Conservation (phyloP, 306 rosid species). For the Prunus salicina region DNA sequence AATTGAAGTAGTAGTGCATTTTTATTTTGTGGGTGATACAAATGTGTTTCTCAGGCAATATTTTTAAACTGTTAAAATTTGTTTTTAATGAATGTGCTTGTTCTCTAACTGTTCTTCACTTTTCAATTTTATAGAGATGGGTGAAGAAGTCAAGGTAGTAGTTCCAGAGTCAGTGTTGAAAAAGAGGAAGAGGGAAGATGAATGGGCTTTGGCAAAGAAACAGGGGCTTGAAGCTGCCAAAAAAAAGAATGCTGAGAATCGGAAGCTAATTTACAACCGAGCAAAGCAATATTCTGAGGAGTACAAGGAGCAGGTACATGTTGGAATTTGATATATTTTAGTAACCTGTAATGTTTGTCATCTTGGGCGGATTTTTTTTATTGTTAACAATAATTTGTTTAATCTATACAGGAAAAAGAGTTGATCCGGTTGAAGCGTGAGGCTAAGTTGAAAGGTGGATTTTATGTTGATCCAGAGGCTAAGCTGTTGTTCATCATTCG, state of each 20-base stretch:
- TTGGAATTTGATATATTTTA: neutral
- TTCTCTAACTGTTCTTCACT: neutral
- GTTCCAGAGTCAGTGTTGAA: slow-evolving; percentile 80
- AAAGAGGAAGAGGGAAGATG: slow-evolving; percentile 74
- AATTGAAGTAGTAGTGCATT: neutral
- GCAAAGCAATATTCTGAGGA: slow-evolving; percentile 62
- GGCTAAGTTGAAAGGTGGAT: slow-evolving; percentile 90
- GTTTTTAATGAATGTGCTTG: neutral
- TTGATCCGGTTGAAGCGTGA: slow-evolving; percentile 74
- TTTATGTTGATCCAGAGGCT: slow-evolving; percentile 91
- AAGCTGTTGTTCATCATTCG: slow-evolving; percentile 77
- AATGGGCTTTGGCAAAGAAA: slow-evolving; percentile 73
- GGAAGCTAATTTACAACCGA: slow-evolving; percentile 64
- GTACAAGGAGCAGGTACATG: slow-evolving; percentile 56
- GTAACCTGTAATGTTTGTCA: neutral
- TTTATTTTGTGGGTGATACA: neutral
- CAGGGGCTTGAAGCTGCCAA: slow-evolving; percentile 48
- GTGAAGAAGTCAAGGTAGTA: slow-evolving; percentile 48
- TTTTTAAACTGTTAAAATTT: too few relatives aligned
- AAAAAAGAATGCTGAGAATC: slow-evolving; percentile 60
- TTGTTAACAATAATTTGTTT: neutral
- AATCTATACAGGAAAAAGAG: slow-evolving; percentile 47
- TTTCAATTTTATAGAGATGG: slow-evolving; percentile 40
- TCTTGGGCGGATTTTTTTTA: neutral
- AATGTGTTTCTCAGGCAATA: neutral